A percentile compares a stretch with the other conserved stretches of the same genome.
These are phyloP conservation scores for Diplodia mutila DNA, from an alignment of 2,329 filamentous ascomycete species.

Conservation along the genomic window DNA sequence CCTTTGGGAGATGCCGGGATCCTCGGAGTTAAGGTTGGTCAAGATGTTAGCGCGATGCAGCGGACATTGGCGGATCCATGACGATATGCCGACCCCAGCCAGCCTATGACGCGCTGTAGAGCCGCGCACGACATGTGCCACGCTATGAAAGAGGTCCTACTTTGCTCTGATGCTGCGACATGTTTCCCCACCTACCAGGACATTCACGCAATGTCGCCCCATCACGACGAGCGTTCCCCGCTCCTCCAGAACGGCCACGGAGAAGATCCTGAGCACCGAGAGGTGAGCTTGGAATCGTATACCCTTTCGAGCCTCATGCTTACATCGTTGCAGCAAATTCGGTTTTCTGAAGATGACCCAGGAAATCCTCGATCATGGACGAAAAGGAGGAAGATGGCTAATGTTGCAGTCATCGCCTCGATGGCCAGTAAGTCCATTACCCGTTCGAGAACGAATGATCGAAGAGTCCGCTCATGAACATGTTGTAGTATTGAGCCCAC, in stretches of 20 bases:
- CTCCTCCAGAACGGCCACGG: constrained; percentile 41
- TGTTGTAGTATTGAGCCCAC: constrained; percentile 48
- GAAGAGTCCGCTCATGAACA: constrained; percentile 8
- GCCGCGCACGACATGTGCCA: background rate
- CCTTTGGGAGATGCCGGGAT: no score
- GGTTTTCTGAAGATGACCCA: constrained; percentile 44
- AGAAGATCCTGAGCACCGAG: constrained; percentile 42
- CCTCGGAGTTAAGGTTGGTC: background rate
- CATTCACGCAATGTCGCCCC: constrained; percentile 8
- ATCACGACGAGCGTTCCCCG: constrained; percentile 43
- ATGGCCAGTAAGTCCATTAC: constrained; percentile 48
- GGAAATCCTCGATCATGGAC: constrained; percentile 54
- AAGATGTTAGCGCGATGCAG: background rate
- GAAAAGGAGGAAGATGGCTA: constrained; percentile 50
- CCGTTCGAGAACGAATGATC: background rate
- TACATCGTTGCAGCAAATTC: constrained; percentile 31
- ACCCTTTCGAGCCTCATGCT: constrained; percentile 27
- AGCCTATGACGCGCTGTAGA: constrained; percentile 11
- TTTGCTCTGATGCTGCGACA: background rate
- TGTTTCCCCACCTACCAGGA: background rate
- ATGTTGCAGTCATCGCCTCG: constrained; percentile 54
- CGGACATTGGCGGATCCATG: constrained; percentile 12
- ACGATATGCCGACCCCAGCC: background rate
- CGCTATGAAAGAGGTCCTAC: background rate
- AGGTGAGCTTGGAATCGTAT: constrained; percentile 17